phyloP scores from a whole-genome alignment of 495 filamentous ascomycete species.

The Tuber borchii region DNA sequence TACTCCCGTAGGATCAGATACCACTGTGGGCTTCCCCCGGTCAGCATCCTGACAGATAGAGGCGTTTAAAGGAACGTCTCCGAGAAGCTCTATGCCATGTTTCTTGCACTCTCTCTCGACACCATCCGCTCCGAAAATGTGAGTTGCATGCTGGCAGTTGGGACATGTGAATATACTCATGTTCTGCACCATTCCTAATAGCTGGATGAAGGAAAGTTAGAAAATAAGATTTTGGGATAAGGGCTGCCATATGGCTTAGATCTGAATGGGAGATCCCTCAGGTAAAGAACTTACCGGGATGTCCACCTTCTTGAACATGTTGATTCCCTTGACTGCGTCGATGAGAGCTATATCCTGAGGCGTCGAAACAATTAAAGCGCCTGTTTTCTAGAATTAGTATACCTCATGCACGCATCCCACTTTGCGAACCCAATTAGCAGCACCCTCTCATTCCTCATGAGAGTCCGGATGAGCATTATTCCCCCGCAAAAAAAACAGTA shows the following conservation, averaged over 20 bases:
- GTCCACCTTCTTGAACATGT: constrained; percentile 79
- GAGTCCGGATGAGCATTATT: neutral
- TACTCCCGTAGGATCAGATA: constrained; percentile 68
- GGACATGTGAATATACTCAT: constrained; percentile 87
- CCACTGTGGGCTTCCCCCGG: constrained; percentile 81
- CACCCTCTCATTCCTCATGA: neutral
- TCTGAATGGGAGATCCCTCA: neutral
- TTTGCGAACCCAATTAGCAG: neutral
- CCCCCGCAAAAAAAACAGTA: neutral
- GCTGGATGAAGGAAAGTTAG: constrained; percentile 31
- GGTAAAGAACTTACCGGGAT: constrained; percentile 52
- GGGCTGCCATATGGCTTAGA: neutral
- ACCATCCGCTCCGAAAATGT: constrained; percentile 64
- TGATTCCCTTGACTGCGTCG: constrained; percentile 81
- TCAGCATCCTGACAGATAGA: constrained; percentile 85
- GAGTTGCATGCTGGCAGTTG: constrained; percentile 63
- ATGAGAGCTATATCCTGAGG: constrained; percentile 85
- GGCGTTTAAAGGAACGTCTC: constrained; percentile 83
- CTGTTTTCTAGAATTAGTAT: constrained; percentile 40
- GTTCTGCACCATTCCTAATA: constrained; percentile 90
- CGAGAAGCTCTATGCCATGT: constrained; percentile 66
- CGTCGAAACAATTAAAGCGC: constrained; percentile 84
- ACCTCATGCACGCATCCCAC: constrained; percentile 4
- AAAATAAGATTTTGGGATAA: neutral
- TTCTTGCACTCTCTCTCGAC: constrained; percentile 56